Evolutionary conservation across 257 asterid species (phyloP), one percentile per base, ranked within the genome.

Genomic region (Jasminum sambac): DNA sequence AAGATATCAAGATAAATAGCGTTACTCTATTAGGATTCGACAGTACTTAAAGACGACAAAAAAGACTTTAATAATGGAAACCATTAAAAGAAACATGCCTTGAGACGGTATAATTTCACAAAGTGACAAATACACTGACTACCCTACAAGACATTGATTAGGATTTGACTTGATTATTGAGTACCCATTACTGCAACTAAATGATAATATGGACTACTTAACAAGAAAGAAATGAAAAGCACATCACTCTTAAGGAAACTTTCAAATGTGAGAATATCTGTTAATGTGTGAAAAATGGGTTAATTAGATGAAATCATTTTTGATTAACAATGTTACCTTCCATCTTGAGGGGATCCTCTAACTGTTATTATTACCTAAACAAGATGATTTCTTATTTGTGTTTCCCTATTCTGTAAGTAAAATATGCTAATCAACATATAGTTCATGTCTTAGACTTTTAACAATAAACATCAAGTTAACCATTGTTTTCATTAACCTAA

Each of bases 401-500:
- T 55, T 50, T 74, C 5, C 11, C n/a, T 23, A 36, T 48, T 36
- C 68, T 73, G 65, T 76, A 60, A 72, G 78, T 62, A 68, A 68
- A 82, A 73, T 83, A 74, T 64, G 55, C 5, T 70, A 76, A 79
- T 86, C 80, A 78, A 19, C 75, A 67, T 52, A 71, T 14, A 65
- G 36, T 38, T 11, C 36, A 64, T 60, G 64, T 66, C 44, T 65
- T 57, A 72, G 36, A 37, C 26, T 69, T 59, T n/a, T 62, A 77
- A 70, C 66, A 69, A 50, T 39, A 75, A 83, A 72, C 86, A 65
- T 69, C 83, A 77, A 68, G 83, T 70, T 81, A 81, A 79, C 79
- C 74, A 78, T 86, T 81, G 71, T 84, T 86, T 82, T 85, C 92
- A 70, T 75, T 23, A 81, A 86, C 96, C 96, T 89, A 86, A 83